Base-by-base conservation (phyloP, 352 stramenopile genomes). In the Pythium phragmitis region DNA sequence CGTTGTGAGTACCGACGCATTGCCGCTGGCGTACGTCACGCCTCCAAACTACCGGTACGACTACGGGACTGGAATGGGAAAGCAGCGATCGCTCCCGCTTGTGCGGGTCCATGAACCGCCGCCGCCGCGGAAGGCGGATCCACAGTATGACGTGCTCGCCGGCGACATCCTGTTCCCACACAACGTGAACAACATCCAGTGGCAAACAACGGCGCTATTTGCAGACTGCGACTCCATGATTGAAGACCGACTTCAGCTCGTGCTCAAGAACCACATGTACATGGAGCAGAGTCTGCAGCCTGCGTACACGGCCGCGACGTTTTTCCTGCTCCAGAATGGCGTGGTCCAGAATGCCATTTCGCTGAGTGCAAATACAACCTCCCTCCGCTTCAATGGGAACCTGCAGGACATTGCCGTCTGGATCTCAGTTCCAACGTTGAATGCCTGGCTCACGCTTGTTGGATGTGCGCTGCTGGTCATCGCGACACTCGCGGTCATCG, bases 231-330 rank as follows among this genome's bases (percentile, higher is more conserved):
- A 48, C 36, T 5, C 7, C 9, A 26, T 58, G n/a, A 21, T 41
- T 4, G 55, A 61, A 36, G 42, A 50, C 13, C 41, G 42, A 0
- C 17, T 61, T 1, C 33, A 45, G 9, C 13, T 36, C 11, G 17
- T 45, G n/a, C 3, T 61, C 41, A 45, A 61, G 12, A 61, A 61
- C 55, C 55, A 61, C 55, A 16, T 46, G 28, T 61, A 45, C 42
- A 61, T 52, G 19, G 55, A 61, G n/a, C 55, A 61, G 16, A 36
- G 55, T 19, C 45, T 61, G 4, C 55, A 61, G 41, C 14, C 55
- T 1, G 42, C 42, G 1, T 61, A 53, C 55, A 53, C 42, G 7
- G 41, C 54, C n/a, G 54, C 39, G 6, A 61, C 42, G 1, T 61
- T 45, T 26, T 61, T 61, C 42, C 41, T 61, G 7, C 39, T 61